A percentile compares a stretch with the other conserved stretches of the same genome.
Conservation (phyloP, 495 filamentous ascomycete species). For the Pseudevernia furfuracea region DNA sequence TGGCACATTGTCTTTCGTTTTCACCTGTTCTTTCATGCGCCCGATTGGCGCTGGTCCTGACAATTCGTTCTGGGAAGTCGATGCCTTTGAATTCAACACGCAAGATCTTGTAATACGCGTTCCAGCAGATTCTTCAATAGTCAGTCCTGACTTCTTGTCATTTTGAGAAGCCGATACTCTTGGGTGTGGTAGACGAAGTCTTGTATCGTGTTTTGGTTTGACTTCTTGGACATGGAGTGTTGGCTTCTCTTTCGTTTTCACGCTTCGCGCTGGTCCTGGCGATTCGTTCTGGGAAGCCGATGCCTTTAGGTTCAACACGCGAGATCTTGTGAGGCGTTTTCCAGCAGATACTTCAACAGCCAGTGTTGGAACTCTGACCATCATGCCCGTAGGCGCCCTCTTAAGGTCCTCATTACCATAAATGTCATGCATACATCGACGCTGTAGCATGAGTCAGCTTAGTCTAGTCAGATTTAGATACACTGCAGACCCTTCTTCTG, state of each 20-base stretch:
- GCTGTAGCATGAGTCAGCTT: not conserved
- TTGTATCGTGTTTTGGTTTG: not conserved
- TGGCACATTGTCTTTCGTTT: not conserved
- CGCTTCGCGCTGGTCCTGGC: too few relatives aligned
- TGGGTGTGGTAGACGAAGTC: not conserved
- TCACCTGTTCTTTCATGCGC: not conserved
- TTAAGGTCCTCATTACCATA: not conserved
- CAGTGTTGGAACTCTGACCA: too few relatives aligned
- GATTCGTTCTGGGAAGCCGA: too few relatives aligned
- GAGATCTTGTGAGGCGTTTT: too few relatives aligned
- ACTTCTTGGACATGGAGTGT: not conserved
- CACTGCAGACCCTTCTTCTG: not conserved
- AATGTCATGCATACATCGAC: not conserved
- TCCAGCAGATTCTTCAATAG: not conserved
- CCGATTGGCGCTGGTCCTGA: not conserved
- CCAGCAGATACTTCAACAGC: too few relatives aligned
- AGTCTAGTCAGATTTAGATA: not conserved
- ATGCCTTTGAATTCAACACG: not conserved
- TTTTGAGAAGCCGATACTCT: not conserved
- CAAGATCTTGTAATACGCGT: not conserved
- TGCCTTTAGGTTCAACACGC: too few relatives aligned
- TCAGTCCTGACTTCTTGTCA: not conserved
- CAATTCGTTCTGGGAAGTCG: not conserved
- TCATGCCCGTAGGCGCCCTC: too few relatives aligned
- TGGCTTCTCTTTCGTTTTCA: not conserved